These are phyloP conservation scores for Teunomyces funiuensis DNA, from an alignment of 805 yeast genomes.

Conservation along the genomic window DNA sequence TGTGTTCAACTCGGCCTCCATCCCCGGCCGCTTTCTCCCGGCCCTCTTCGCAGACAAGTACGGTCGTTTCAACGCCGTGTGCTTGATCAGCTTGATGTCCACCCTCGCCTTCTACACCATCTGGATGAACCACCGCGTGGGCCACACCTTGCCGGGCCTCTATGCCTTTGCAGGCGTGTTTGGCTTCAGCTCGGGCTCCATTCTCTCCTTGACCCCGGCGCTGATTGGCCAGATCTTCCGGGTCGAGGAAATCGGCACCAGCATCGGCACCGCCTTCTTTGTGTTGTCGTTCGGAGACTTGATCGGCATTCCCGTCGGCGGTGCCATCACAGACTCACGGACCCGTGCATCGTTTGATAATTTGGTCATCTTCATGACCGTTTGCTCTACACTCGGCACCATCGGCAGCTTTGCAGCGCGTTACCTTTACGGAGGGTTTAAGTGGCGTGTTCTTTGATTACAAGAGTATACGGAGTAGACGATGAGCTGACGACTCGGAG, in stretches of 20 bases:
- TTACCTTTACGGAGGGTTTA: constrained; percentile 22
- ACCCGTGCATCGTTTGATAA: constrained; percentile 16
- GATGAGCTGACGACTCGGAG: too few relatives aligned
- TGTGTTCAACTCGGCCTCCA: constrained; percentile 25
- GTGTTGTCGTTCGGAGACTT: constrained; percentile 23
- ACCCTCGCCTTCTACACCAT: constrained; percentile 20
- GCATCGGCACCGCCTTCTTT: constrained; percentile 22
- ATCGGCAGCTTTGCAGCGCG: constrained; percentile 20
- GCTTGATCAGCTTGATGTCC: constrained; percentile 20
- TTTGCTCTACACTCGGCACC: constrained; percentile 21
- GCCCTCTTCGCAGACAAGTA: constrained; percentile 25
- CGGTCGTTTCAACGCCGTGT: constrained; percentile 26
- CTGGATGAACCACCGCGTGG: constrained; percentile 28
- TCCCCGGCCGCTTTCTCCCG: constrained; percentile 28
- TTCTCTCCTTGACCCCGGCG: constrained; percentile 23
- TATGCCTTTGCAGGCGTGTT: constrained; percentile 24
- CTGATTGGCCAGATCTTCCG: constrained; percentile 27
- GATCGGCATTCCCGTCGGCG: constrained; percentile 30
- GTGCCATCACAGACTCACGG: constrained; percentile 20
- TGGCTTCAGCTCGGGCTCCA: constrained; percentile 32
- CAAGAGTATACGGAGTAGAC: too few relatives aligned
- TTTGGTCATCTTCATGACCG: constrained; percentile 24
- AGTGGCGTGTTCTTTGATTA: too few relatives aligned
- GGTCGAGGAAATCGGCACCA: constrained; percentile 25
- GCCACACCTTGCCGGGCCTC: constrained; percentile 23